Evolutionary conservation across 106 monocot species (phyloP), one percentile per base, ranked within the genome.

Genomic region (Iris macrosiphon): DNA sequence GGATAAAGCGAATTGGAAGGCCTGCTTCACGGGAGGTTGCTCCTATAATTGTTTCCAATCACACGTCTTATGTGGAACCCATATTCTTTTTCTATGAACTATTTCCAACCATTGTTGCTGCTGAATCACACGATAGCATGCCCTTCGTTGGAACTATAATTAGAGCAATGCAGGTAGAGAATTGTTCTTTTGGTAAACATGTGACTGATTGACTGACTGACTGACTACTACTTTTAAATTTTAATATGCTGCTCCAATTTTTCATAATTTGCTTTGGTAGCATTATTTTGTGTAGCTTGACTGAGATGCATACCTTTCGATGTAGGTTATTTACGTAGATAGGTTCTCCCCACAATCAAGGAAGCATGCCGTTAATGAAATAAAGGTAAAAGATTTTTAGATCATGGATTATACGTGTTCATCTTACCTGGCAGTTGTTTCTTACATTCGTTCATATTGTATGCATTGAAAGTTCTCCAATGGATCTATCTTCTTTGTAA

Each of bases 51-150:
- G 91, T 91, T 48, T 85, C 75, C 15, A 91, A 91, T 79, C 91
- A 91, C 65, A 25, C 86, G 25, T 91, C 85, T 8, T 91, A 82
- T 43, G 60, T 85, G 40, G 91, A 91, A 10, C 91, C 91, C 16
- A 91, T 91, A 48, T 91, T 72, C 72, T 91, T 65, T 63, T 91
- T 91, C 81, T 91, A 75, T 71, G 91, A 91, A 67, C 52, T 91
- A 51, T 91, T 76, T 64, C 91, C 91, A 18, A 91, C 82, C 10
- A 86, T 91, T 51, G 91, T 91, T 69, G 77, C 91, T 19, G 78
- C 91, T 7, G 91, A 85, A 38, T 85, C 91, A 18, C 91, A 91
- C 73, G 91, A 91, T 67, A 46, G 62, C 19, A 60, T 91, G 27
- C 85, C 91, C 10, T 70, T 91, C 48, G 91, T 91, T 57, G 91